Base-by-base conservation (phyloP, 179 eudicot genomes). In the Monotropa hypopitys region DNA sequence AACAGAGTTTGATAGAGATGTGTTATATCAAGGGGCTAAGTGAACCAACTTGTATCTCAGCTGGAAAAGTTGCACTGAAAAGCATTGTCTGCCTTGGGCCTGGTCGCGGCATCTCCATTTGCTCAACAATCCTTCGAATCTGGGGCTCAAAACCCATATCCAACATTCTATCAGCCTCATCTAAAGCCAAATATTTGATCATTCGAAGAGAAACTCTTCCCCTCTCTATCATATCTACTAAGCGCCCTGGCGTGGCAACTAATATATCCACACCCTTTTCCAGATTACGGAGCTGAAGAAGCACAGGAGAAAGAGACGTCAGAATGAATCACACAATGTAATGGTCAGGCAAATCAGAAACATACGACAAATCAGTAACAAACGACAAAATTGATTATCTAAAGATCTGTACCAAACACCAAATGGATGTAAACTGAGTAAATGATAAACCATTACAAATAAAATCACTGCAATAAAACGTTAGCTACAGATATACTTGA, bases 141-240 rank as follows among this genome's bases (percentile, higher is more conserved):
- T 92, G 95, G 40, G 88, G 97, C 79, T 90, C 97, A 80, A 92
- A 92, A 26, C 95, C 97, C 97, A 92, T 92, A 74, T 92, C 97
- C 82, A 92, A 83, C 97, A 92, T 92, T 75, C 95, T 79, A 75
- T 92, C 97, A 26, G 97, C 97, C 78, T 92, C 97, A 81, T 92
- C 97, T 35, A 92, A 78, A 74, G 92, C 88, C 83, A 92, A 78
- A 73, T 89, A 92, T 78, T 74, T 88, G 68, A 92, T 77, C 84
- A 69, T 84, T 18, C 56, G 54, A 16, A 92, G 91, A 20, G 94
- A 90, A 23, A 92, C 83, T 81, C 80, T 89, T 30, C 76, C 87
- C 68, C 91, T 88, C 80, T 89, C 93, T 16, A 92, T 84, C 88
- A 92, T 87, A 79, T 92, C 97, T 67, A 88, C 88, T 54, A 92